These are phyloP conservation scores for Gaultheria prostrata DNA, from an alignment of 148 eudicot species.

Conservation along the genomic window DNA sequence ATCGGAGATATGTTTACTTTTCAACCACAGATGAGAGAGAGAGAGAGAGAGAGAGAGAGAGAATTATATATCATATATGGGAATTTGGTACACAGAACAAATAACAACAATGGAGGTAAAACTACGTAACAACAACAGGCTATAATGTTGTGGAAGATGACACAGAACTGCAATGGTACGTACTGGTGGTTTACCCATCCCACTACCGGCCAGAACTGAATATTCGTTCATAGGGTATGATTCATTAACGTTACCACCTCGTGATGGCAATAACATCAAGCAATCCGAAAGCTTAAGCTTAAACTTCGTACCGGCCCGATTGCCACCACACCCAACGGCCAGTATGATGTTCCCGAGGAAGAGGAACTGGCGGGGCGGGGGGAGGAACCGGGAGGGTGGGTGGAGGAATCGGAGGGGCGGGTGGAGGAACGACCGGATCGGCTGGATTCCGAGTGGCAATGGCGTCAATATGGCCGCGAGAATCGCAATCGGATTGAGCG, in stretches of 20 bases:
- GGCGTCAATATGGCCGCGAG: too few species aligned
- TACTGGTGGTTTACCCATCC: conserved; percentile 93
- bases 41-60: too few species aligned
- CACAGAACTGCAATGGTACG: conserved; percentile 87
- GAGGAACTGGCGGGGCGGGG: too few species aligned
- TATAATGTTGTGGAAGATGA: conserved; percentile 69
- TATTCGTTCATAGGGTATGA: neutral
- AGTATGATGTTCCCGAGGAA: too few species aligned
- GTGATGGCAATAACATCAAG: neutral
- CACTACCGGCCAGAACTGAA: conserved; percentile 90
- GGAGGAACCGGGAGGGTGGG: too few species aligned
- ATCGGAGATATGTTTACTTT: neutral
- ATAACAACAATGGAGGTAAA: neutral
- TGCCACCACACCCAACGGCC: too few species aligned
- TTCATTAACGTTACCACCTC: neutral
- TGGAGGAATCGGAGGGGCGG: too few species aligned
- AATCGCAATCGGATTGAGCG: too few species aligned
- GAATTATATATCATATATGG: neutral
- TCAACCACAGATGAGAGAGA: neutral
- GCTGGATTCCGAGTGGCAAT: too few species aligned
- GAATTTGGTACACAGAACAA: neutral
- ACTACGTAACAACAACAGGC: conserved; percentile 72
- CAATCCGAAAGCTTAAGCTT: too few species aligned
- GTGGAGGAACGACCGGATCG: too few species aligned
- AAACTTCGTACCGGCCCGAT: too few species aligned